Base-by-base conservation (phyloP, 176 grass and related monocot genomes). In the Thinopyrum elongatum region DNA sequence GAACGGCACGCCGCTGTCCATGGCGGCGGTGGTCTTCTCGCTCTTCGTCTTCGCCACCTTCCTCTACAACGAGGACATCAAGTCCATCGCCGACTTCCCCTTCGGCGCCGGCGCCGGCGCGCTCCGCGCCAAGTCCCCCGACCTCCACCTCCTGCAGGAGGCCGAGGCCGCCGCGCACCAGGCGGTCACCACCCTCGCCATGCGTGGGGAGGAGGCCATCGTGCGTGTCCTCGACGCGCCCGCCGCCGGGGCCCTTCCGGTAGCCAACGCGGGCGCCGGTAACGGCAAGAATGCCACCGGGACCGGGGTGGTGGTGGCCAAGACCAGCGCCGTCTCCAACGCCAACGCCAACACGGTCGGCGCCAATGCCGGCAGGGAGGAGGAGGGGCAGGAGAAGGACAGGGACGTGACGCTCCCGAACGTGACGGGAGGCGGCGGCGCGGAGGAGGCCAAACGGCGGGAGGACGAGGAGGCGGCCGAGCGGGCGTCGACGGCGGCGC, bases 1-100 rank as follows among this genome's bases (percentile, higher is more conserved):
- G 87, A 87, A 85, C 68, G 93, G 93, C 70, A 77, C 89, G 39
- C 92, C 92, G 70, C 85, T 95, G 49, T 95, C 89, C 27, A 74
- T 98, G 30, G 87, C 85, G 0, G 95, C 88, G 31, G 12, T 92
- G 78, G 84, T 98, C 28, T 94, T 98, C 80, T 83, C 88, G 10
- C 85, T 95, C 55, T 92, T 98, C 79, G 80, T 98, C 14, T 98
- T 98, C 49, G 91, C 87, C 30, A 91, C 90, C 71, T 95, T 98
- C 92, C 85, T 95, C 11, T 98, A 98, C 93, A 98, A 95, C 85
- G 93, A 98, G 70, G 93, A 98, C 86, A 92, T 98, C 85, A 95
- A 94, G 80, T 92, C 95, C 72, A 88, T 98, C 80, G 92, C 93
- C 59, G 95, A 98, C 73, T 95, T 90, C 80, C 93, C 94, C 17